Evolutionary conservation across 768 basidiomycete species (phyloP).

Genomic region (Phylloporus sp.): DNA sequence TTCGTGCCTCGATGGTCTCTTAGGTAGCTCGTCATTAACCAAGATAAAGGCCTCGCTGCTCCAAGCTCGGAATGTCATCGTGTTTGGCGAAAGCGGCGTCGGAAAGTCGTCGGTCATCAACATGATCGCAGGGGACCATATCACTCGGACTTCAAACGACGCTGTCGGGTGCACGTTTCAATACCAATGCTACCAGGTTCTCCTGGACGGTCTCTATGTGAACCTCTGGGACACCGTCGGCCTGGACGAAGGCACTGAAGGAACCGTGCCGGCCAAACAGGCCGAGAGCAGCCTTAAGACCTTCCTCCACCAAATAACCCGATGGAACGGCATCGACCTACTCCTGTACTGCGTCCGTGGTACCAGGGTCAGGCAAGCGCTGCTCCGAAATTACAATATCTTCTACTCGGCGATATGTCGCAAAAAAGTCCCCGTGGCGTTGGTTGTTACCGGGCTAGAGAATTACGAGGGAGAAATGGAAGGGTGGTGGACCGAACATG

Average conservation of each 20-base stretch:
- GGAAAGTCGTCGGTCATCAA: slow-evolving; percentile 42
- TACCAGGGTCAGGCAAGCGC: slow-evolving; percentile 24
- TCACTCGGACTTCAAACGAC: slow-evolving; percentile 28
- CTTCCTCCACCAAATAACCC: slow-evolving; percentile 31
- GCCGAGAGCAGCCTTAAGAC: slow-evolving; percentile 26
- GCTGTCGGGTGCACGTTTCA: slow-evolving; percentile 34
- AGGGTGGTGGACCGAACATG: slow-evolving; percentile 36
- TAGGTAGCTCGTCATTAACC: not conserved
- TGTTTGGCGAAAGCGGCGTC: slow-evolving; percentile 39
- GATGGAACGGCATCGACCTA: slow-evolving; percentile 25
- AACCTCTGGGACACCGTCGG: slow-evolving; percentile 32
- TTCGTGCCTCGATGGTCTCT: not conserved
- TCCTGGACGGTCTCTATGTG: slow-evolving; percentile 14
- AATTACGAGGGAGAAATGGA: slow-evolving; percentile 33
- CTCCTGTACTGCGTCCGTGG: slow-evolving; percentile 35
- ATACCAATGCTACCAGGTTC: slow-evolving; percentile 19
- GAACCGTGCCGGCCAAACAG: slow-evolving; percentile 22
- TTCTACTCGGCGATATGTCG: slow-evolving; percentile 29
- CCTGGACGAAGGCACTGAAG: slow-evolving; percentile 29
- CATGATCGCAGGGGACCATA: slow-evolving; percentile 27
- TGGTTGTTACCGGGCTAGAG: slow-evolving; percentile 35
- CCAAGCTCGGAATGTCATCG: slow-evolving; percentile 30
- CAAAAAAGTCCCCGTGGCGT: slow-evolving; percentile 28
- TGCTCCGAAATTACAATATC: slow-evolving; percentile 28
- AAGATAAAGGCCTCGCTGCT: slow-evolving; percentile 4